Percentiles rank a stretch among this genome's conserved stretches.
These are phyloP conservation scores for Begonia masoniana DNA, from an alignment of 306 rosid genomes.

Conservation along the genomic window DNA sequence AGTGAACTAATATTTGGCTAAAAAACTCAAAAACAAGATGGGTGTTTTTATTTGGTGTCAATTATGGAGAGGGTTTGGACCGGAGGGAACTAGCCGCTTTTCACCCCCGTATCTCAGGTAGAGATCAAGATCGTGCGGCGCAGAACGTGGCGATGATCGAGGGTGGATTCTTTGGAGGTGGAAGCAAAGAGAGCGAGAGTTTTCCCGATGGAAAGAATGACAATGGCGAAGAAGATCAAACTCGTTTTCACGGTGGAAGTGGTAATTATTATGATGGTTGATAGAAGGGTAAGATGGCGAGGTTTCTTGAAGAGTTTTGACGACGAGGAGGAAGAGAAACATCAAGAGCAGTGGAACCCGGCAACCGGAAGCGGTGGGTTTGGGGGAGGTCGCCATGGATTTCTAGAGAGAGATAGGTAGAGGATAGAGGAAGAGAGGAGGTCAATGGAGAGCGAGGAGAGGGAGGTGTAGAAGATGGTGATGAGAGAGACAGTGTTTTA, in stretches of 20 bases:
- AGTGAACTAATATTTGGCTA: no score
- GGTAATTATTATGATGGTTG: no score
- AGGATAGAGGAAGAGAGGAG: constrained; percentile 1
- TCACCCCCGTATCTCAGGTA: constrained; percentile 73
- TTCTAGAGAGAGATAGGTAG: constrained; percentile 1
- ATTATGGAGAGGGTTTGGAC: constrained; percentile 98
- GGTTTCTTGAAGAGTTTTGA: not conserved
- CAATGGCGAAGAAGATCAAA: constrained; percentile 18
- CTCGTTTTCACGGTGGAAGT: no score
- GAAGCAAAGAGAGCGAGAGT: constrained; percentile 51
- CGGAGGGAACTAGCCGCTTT: constrained; percentile 83
- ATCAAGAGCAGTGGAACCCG: constrained; percentile 5
- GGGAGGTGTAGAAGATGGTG: not conserved
- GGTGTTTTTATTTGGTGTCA: constrained; percentile 1
- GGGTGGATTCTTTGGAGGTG: constrained; percentile 30
- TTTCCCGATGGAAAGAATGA: constrained; percentile 40
- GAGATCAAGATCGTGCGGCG: constrained; percentile 14
- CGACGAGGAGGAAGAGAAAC: constrained; percentile 11
- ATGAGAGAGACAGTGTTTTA: no score
- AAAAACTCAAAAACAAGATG: no score
- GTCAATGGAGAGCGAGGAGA: constrained; percentile 22
- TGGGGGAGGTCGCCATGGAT: no score
- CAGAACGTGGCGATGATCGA: constrained; percentile 9
- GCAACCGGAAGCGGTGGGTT: not conserved
- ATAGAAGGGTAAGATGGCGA: not conserved